These are phyloP conservation scores for Sphaerulina vaccinii DNA, from an alignment of 2,329 filamentous ascomycete genomes.

Conservation along the genomic window DNA sequence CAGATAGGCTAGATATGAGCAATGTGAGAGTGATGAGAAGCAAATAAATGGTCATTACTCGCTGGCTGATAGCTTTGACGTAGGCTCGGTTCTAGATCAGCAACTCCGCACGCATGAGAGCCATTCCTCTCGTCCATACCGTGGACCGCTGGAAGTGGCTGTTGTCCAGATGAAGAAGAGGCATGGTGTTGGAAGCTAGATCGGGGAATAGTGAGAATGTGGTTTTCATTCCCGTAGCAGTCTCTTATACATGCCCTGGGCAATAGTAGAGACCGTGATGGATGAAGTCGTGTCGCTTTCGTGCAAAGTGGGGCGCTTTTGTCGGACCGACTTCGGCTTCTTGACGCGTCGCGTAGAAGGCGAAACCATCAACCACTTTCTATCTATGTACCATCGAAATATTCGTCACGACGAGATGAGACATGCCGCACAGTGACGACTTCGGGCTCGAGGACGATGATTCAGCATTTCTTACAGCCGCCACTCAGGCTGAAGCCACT, in stretches of 20 bases:
- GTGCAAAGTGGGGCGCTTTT: background rate
- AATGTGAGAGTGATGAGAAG: conserved; percentile 1
- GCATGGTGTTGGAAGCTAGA: background rate
- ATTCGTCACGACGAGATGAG: conserved; percentile 13
- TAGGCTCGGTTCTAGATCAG: conserved; percentile 13
- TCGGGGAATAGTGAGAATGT: background rate
- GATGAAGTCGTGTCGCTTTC: conserved; percentile 4
- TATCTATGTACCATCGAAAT: background rate
- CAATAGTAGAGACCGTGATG: conserved; percentile 4
- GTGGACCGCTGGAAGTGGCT: background rate
- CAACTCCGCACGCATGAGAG: conserved; percentile 13
- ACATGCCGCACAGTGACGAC: conserved; percentile 36
- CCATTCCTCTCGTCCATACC: background rate
- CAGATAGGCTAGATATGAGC: background rate
- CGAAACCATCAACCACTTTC: conserved; percentile 1
- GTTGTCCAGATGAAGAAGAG: background rate
- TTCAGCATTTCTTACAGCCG: conserved; percentile 33
- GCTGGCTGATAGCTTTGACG: conserved; percentile 15
- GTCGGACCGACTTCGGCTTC: conserved; percentile 2
- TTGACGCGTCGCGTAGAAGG: background rate
- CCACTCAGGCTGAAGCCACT: conserved; percentile 34
- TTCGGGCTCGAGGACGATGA: conserved; percentile 37
- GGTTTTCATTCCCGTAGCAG: background rate
- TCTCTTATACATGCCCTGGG: background rate
- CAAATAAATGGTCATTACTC: conserved; percentile 11